phyloP scores from a whole-genome alignment of 2,329 filamentous ascomycete species.

The Aphanocladium album region DNA sequence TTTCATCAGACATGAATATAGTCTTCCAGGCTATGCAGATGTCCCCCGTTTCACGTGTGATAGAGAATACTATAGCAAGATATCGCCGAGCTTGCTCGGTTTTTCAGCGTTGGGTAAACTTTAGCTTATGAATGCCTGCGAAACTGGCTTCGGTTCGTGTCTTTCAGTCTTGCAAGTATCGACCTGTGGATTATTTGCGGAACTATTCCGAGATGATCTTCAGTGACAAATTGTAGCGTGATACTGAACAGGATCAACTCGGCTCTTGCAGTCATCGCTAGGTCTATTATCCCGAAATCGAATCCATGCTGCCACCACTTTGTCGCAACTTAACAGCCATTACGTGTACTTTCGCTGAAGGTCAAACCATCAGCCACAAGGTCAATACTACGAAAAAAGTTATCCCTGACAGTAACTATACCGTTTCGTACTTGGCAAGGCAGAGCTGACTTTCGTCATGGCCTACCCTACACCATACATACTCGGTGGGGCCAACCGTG shows the following conservation, averaged over 20 bases:
- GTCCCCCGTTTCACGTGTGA: too few relatives aligned
- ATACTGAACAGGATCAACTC: too few relatives aligned
- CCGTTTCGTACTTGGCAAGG: too few relatives aligned
- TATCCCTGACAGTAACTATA: too few relatives aligned
- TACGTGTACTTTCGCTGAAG: too few relatives aligned
- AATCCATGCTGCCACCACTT: neutral
- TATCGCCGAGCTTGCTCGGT: neutral
- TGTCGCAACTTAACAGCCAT: neutral
- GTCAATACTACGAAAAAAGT: too few relatives aligned
- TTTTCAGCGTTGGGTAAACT: neutral
- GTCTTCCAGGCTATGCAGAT: neutral
- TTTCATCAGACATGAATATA: accelerated
- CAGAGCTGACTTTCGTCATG: neutral
- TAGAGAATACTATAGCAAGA: too few relatives aligned
- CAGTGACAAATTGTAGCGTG: neutral
- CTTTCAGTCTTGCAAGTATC: neutral
- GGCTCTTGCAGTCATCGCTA: too few relatives aligned
- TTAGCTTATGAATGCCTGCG: neutral
- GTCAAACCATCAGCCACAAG: too few relatives aligned
- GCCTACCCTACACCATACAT: neutral
- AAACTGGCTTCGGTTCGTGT: too few relatives aligned
- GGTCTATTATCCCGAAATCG: too few relatives aligned
- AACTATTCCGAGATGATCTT: neutral
- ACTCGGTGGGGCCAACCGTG: neutral
- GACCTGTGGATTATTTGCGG: neutral